Evolutionary conservation across 2,329 filamentous ascomycete species (phyloP), one percentile per base, ranked within the genome.

Genomic region (Bipolaris cookei): DNA sequence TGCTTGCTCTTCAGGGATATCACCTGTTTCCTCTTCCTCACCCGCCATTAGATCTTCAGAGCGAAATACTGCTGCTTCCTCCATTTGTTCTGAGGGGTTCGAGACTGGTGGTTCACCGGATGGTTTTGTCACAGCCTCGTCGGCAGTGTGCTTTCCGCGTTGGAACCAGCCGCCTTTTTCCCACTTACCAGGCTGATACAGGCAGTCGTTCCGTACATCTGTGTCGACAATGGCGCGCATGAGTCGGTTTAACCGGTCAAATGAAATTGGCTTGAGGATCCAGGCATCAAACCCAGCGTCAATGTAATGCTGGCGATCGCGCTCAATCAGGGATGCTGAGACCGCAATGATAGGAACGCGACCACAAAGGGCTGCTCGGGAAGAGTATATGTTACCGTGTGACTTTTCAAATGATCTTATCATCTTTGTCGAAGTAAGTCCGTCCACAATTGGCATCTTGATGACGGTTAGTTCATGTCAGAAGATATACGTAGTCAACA

Each of bases 361-460:
- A 21, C 86, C 84, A 50, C 91, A 90, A 1, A 79, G 72, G 1
- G 77, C 69, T 3, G 88, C 88, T 52, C 87, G 79, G 0, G 77
- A 66, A 1, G 90, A 92, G 25, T 90, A 80, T 0, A 79, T 77
- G 67, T 83, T 77, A 49, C 67, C 70, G 74, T 79, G 79, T 0
- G 78, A 78, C 54, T 84, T 84, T 71, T 96, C 92, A 51, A 84
- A 87, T 0, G 86, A 86, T 23, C 92, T 84, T 60, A 96, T 96
- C 84, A 92, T 89, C 75, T 91, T 92, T 0, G 92, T 90, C 14
- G 91, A 92, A 3, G 84, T 87, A 23, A 93, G 82, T 13, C 92
- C 92, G 70, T 96, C 91, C 4, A 96, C 90, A 30, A 96, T 95
- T 16, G 92, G 92, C 92, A 97, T 96, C 91, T 96, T 25, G 3